These are phyloP conservation scores for Brassica hybrid DNA, from an alignment of 441 rosid genomes.

Conservation along the genomic window DNA sequence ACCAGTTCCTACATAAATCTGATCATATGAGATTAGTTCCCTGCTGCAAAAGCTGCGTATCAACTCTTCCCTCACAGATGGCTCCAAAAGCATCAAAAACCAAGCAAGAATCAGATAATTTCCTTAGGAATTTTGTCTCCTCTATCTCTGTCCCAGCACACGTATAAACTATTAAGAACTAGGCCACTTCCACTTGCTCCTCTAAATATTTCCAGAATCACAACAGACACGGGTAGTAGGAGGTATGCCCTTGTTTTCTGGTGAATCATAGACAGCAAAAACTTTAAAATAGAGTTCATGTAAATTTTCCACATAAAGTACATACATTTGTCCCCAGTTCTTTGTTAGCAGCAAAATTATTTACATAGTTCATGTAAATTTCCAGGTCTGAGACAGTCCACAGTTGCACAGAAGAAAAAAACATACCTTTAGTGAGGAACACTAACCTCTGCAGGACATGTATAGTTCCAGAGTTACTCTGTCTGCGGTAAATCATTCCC, in stretches of 20 bases:
- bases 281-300: background rate
- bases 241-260: no score
- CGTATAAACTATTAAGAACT: background rate
- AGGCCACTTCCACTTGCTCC: background rate
- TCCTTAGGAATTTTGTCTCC: background rate
- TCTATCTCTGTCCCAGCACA: background rate
- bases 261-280: no score
- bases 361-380: background rate
- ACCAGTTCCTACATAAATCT: background rate
- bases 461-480: constrained; percentile 75
- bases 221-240: background rate
- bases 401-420: background rate
- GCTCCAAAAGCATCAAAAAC: background rate
- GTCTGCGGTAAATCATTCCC: constrained; percentile 49
- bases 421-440: background rate
- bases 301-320: no score
- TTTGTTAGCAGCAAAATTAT: background rate
- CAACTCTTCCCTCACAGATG: background rate
- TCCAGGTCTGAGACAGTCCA: background rate
- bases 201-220: background rate
- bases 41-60: background rate
- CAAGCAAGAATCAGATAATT: background rate
- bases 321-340: background rate
- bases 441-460: constrained; percentile 77
- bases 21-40: background rate